A percentile compares a stretch with the other conserved stretches of the same genome.
phyloP scores from a whole-genome alignment of 2,329 filamentous ascomycete genomes.

The Tolypocladium cylindrosporum region DNA sequence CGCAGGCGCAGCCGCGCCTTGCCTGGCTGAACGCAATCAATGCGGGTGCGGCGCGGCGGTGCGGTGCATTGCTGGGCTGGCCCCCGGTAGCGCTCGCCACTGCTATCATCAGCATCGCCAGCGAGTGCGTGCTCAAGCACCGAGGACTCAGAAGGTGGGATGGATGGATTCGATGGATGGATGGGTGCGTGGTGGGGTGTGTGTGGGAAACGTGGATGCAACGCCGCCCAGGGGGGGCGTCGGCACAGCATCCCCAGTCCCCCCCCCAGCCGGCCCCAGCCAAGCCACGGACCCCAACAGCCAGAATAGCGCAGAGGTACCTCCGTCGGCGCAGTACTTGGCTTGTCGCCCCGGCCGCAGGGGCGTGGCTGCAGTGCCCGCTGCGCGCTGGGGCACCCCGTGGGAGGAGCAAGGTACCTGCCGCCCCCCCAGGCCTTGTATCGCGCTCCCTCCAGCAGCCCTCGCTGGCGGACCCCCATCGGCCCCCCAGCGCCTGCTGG shows the following conservation, averaged over 20 bases:
- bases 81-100: background rate
- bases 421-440: background rate
- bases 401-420: background rate
- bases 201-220: background rate
- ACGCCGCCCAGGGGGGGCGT: background rate
- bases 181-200: background rate
- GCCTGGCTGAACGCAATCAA: background rate
- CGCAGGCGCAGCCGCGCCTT: background rate
- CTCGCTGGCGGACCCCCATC: background rate
- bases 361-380: background rate
- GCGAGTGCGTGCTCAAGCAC: background rate
- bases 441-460: background rate
- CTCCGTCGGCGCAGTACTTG: constrained; percentile 1
- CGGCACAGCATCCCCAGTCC: constrained; percentile 3
- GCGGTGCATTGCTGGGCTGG: background rate
- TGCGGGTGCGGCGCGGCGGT: background rate
- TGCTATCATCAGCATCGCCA: background rate
- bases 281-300: constrained; percentile 4
- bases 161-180: background rate
- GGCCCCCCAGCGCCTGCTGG: background rate
- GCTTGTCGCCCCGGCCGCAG: background rate
- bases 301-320: constrained; percentile 2
- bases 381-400: background rate
- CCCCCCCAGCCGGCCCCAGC: constrained; percentile 3
- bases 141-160: background rate